Evolutionary conservation across 1,284 basidiomycete species (phyloP), one percentile per base, ranked within the genome.

Genomic region (Apiotrichum mycotoxinovorans): DNA sequence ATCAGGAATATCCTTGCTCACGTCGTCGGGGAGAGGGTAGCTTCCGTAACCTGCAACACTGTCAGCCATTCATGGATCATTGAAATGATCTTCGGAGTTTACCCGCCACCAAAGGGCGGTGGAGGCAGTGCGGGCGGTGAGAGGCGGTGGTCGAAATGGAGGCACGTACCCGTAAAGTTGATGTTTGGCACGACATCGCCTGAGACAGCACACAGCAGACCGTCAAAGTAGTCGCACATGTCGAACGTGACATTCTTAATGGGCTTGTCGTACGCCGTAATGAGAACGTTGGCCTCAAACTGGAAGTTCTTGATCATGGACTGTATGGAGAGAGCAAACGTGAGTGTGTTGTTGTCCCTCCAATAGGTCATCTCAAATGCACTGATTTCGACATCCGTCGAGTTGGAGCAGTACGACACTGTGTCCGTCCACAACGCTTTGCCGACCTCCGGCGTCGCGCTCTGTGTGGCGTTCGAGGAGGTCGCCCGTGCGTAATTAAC

Each of bases 381-480:
- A 73, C 90, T 83, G 47, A 94, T 82, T 66, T 91, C 84, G 61
- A 94, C 81, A 35, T 84, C 83, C 72, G 86, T 84, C 42, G 89
- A 87, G 41, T 88, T 86, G 51, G 86, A 80, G 77, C 91, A 94
- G 74, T 93, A 93, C 20, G 89, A 87, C 64, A 93, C 89, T 52
- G 89, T 88, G 43, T 89, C 89, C 40, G 91, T 90, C 75, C 56
- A 72, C 11, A 75, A 65, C 30, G 60, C 55, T 27, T 51, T 53
- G 27, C 63, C 57, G 4, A 62, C 54, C 12, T 44, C 4, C 2
- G 56, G 49, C 20, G 26, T 49, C 20, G 40, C n/a, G 15, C n/a
- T n/a, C 15, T 14, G 46, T 10, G 37, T 49, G 12, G 45, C 35
- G 45, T 27, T 23, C 25, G 34, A 26, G 20, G 43, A 26, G 12